Base-by-base conservation (phyloP, 305 asterid species). In the Solanum hybrid region DNA sequence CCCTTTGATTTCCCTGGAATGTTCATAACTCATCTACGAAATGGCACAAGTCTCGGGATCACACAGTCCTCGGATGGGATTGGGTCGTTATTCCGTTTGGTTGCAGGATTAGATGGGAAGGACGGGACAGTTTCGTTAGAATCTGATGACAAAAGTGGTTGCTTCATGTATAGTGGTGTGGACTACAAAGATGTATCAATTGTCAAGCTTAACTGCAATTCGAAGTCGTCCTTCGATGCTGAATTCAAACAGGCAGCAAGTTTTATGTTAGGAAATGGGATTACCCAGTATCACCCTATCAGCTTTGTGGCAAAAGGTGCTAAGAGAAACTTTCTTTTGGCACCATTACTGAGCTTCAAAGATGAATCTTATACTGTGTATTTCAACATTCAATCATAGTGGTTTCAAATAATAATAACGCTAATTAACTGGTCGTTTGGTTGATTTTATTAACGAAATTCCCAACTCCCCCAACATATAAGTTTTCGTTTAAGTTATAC, bases 311-410 rank as follows among this genome's bases (percentile, higher is more conserved):
- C 96, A 27, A 95, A 92, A 91, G 99, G 99, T 79, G 24, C 92
- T 32, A 31, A 76, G 10, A 91, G 97, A 90, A 94, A 92, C 90
- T 95, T 93, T 76, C 90, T 95, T 26, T 69, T 97, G 88, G 91
- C 90, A 66, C 98, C 98, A 6, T 91, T 97, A 79, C 87, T 92
- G 42, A 93, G 98, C 92, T 35, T 96, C 14, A 95, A 93, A 84
- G 99, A 96, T 91, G 99, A 97, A 87, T 92, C 92, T 71, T 97
- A 97, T 93, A 95, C 97, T 5, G 98, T 95, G 7, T 96, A 97
- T 89, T 97, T 97, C 87, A 90, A 93, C 56, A 89, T 87, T 73
- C 89, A 71, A 29, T 87, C 84, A 38, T 87, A 87, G 69, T 26
- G 27, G 38, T 22, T 71, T 35, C 79, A 71, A 13, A 26, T 36